Evolutionary conservation across 176 grass and related monocot species (phyloP).

Genomic region (Bothriochloa decipiens): DNA sequence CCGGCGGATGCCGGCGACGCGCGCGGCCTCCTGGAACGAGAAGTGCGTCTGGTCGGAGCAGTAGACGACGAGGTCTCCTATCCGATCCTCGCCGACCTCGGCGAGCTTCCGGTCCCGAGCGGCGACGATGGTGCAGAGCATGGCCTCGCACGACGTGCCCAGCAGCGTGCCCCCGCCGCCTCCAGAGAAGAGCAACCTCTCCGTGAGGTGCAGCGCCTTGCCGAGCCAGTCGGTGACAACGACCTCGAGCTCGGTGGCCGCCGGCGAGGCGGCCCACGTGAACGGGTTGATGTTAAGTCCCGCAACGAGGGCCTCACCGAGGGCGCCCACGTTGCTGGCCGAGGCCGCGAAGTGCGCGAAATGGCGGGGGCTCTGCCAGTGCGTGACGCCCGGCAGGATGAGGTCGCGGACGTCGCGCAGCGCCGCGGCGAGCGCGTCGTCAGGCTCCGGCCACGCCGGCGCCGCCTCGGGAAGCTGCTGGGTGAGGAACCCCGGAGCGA

Average conservation of each 20-base stretch:
- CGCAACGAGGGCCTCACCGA: slow-evolving; percentile 40
- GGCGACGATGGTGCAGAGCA: slow-evolving; percentile 48
- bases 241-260: slow-evolving; percentile 51
- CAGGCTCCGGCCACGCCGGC: slow-evolving; percentile 16
- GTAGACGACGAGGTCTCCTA: slow-evolving; percentile 52
- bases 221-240: slow-evolving; percentile 56
- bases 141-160: slow-evolving; percentile 43
- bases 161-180: slow-evolving; percentile 53
- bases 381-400: slow-evolving; percentile 43
- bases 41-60: slow-evolving; percentile 60
- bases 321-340: slow-evolving; percentile 35
- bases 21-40: slow-evolving; percentile 52
- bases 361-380: slow-evolving; percentile 53
- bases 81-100: slow-evolving; percentile 26
- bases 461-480: slow-evolving; percentile 24
- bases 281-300: slow-evolving; percentile 45
- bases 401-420: slow-evolving; percentile 31
- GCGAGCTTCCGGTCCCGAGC: slow-evolving; percentile 48
- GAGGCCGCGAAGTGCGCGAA: slow-evolving; percentile 48
- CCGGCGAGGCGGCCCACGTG: slow-evolving; percentile 46
- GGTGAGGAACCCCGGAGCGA: slow-evolving; percentile 39
- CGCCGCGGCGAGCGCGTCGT: slow-evolving; percentile 28
- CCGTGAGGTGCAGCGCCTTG: slow-evolving; percentile 42
- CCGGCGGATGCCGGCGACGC: slow-evolving; percentile 54
- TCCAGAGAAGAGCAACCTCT: slow-evolving; percentile 1